Evolutionary conservation across 2,329 filamentous ascomycete species (phyloP).

Genomic region (Colletotrichum paranaense): DNA sequence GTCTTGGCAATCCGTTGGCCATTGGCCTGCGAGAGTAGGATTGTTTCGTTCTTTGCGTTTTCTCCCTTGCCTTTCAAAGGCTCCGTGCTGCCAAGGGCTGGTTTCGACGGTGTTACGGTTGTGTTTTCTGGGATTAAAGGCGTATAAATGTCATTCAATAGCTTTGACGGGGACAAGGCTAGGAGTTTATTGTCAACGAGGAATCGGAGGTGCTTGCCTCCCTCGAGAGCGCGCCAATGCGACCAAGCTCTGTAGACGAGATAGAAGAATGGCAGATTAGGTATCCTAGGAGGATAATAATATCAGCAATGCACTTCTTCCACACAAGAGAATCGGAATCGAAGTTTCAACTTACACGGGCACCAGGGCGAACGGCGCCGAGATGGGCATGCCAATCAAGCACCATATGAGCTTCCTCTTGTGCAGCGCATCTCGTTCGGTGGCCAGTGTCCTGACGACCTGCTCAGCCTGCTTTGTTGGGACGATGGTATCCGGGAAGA

Average conservation of each 20-base stretch:
- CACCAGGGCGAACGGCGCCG: conserved; percentile 83
- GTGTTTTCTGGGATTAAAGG: conserved; percentile 50
- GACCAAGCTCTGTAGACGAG: conserved; percentile 91
- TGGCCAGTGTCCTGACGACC: conserved; percentile 78
- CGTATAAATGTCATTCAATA: conserved; percentile 81
- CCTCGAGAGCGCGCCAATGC: conserved; percentile 87
- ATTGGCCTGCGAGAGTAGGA: conserved; percentile 62
- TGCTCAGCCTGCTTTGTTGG: conserved; percentile 70
- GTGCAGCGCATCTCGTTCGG: conserved; percentile 84
- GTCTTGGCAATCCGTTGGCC: conserved; percentile 69
- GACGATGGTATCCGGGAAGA: conserved; percentile 81
- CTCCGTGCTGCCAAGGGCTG: neutral
- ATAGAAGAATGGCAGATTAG: conserved; percentile 98
- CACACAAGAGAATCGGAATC: neutral
- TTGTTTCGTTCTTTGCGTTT: conserved; percentile 44
- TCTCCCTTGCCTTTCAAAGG: conserved; percentile 40
- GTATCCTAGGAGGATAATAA: conserved; percentile 67
- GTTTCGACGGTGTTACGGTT: conserved; percentile 45
- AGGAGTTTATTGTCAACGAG: conserved; percentile 81
- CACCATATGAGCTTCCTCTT: conserved; percentile 83
- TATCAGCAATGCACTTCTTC: conserved; percentile 1
- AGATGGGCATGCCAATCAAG: conserved; percentile 83
- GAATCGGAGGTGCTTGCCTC: conserved; percentile 87
- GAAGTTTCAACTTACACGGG: conserved; percentile 75
- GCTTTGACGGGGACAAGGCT: conserved; percentile 70